These are phyloP conservation scores for Raphanus sativus DNA, from an alignment of 345 rosid species.

Conservation along the genomic window DNA sequence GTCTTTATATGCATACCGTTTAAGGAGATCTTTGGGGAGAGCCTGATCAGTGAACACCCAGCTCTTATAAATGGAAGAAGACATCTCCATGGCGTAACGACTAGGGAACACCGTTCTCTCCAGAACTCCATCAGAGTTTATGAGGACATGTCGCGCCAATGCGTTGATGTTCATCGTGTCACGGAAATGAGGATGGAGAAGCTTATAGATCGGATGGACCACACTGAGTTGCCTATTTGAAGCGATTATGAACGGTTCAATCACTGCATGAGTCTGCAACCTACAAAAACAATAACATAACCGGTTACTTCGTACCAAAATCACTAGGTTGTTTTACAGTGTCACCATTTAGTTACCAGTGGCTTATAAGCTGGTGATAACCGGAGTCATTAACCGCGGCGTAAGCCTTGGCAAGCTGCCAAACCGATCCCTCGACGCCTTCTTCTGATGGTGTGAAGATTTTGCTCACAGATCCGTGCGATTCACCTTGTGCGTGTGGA, in stretches of 20 bases:
- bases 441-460: conserved; percentile 67
- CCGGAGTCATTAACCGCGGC: conserved; percentile 87
- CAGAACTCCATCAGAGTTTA: conserved; percentile 74
- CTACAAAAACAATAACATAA: conserved; percentile 36
- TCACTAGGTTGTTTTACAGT: conserved; percentile 1
- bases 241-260: conserved; percentile 87
- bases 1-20: conserved; percentile 49
- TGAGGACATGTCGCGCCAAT: conserved; percentile 75
- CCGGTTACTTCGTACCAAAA: not conserved
- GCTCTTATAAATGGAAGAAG: conserved; percentile 60
- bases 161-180: conserved; percentile 97
- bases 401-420: conserved; percentile 96
- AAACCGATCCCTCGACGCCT: conserved; percentile 61
- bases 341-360: conserved; percentile 54
- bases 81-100: conserved; percentile 79
- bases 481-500: conserved; percentile 77
- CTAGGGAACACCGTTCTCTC: conserved; percentile 81
- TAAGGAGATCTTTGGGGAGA: conserved; percentile 77
- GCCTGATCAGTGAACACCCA: conserved; percentile 85
- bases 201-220: conserved; percentile 84
- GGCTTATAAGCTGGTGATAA: conserved; percentile 89
- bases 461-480: conserved; percentile 68
- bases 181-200: conserved; percentile 84
- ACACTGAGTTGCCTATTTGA: conserved; percentile 75
- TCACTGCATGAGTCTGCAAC: conserved; percentile 84